Conservation (phyloP, 306 rosid species). For the Corylus heterophylla region DNA sequence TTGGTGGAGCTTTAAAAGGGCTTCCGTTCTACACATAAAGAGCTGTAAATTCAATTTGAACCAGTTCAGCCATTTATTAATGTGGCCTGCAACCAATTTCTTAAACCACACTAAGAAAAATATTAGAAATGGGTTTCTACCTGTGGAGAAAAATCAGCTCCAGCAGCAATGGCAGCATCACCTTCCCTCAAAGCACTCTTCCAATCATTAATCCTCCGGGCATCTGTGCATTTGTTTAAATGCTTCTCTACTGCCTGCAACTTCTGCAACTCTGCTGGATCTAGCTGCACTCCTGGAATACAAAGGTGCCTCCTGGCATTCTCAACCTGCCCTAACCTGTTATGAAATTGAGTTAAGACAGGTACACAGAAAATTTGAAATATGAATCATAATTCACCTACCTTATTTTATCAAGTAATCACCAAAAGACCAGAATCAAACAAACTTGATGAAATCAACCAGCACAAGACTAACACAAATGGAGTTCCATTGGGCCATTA, state of each 20-base stretch:
- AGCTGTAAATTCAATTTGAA: constrained; percentile 89
- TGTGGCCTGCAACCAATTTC: constrained; percentile 12
- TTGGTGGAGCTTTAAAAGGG: constrained; percentile 82
- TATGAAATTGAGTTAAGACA: constrained; percentile 5
- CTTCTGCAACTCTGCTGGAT: constrained; percentile 63
- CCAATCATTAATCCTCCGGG: constrained; percentile 79
- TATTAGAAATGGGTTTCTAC: constrained; percentile 28
- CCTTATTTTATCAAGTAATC: not conserved
- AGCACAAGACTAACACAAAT: not conserved
- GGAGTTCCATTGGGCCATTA: not conserved
- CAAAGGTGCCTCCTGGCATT: constrained; percentile 72
- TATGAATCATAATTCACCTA: constrained; percentile 7
- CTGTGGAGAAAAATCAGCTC: constrained; percentile 86
- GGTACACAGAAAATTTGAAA: not conserved
- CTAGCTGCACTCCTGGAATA: constrained; percentile 52
- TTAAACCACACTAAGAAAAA: not conserved
- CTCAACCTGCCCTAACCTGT: constrained; percentile 90
- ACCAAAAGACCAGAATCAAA: not conserved
- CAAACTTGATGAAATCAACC: not conserved
- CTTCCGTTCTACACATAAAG: constrained; percentile 95
- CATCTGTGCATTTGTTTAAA: constrained; percentile 70
- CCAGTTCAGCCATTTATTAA: constrained; percentile 47
- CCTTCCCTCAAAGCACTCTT: constrained; percentile 67
- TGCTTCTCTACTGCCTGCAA: constrained; percentile 74
- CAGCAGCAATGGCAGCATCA: constrained; percentile 64